Base-by-base conservation (phyloP, 805 yeast species). In the Metschnikowia colocasiae region DNA sequence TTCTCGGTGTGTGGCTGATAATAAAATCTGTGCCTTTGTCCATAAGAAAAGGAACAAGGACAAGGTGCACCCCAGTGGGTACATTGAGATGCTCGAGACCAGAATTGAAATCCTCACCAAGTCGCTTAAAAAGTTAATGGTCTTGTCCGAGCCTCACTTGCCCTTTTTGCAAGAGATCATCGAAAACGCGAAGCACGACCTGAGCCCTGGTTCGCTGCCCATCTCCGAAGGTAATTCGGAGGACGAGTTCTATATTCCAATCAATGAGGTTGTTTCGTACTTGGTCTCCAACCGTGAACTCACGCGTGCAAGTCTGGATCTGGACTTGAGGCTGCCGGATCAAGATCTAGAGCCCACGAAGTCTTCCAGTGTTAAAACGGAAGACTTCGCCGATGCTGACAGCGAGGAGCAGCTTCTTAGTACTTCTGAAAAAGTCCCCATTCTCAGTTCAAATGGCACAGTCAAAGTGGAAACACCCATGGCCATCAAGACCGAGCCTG, bases 71-170 rank as follows among this genome's bases (percentile, higher is more conserved):
- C 82, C 86, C 1, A 61, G 65, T 35, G 85, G 83, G 5, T 82
- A 83, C 52, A 83, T 82, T 9, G 87, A 82, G 54, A 62, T 83
- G 45, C 64, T 83, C 31, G 87, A 83, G 53, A 78, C 82, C 23
- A 60, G 87, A 40, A 60, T 80, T 32, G 78, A 75, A 40, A 62
- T 83, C 35, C 64, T 82, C 19, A 75, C 80, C 41, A 72, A 72
- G 53, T 66, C 81, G 1, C 59, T 82, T 39, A 75, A 79, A 47
- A 75, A 73, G 46, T 55, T 71, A 35, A 59, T 71, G 16, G 54
- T 54, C 20, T 42, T 68, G 47, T 56, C 69, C 7, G 59, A 50
- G 43, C 52, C 63, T 8, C 67, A 69, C 49, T 57, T 70, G 29
- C 57, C 58, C 3, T 63, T 64, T 37, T 45, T 66, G 27, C 51